A percentile compares a stretch with the other conserved stretches of the same genome.
Evolutionary conservation across 495 filamentous ascomycete species (phyloP).

Genomic region (Talaromyces trachyspermus): DNA sequence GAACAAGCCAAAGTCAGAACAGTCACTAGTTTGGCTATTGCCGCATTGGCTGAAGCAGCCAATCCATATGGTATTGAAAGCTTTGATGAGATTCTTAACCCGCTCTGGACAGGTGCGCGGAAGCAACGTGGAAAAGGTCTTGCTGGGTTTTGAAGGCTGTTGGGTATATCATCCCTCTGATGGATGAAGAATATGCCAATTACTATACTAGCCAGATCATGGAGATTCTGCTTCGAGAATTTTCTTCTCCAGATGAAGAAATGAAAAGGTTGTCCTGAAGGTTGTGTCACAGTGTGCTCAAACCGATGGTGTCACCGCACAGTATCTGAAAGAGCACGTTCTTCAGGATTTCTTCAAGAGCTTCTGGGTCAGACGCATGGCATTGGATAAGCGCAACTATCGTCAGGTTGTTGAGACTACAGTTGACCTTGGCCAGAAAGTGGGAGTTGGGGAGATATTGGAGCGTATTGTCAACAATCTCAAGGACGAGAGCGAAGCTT

Average conservation of each 20-base stretch:
- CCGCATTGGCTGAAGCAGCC: slow-evolving; percentile 90
- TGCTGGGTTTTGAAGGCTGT: slow-evolving; percentile 96
- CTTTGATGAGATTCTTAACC: slow-evolving; percentile 95
- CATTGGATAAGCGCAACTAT: slow-evolving; percentile 93
- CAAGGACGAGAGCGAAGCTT: slow-evolving; percentile 97
- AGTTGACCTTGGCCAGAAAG: slow-evolving; percentile 94
- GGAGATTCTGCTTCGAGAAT: slow-evolving; percentile 95
- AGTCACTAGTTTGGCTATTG: slow-evolving; percentile 90
- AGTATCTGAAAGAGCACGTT: slow-evolving; percentile 91
- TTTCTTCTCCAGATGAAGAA: slow-evolving; percentile 94
- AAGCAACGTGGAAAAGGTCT: slow-evolving; percentile 96
- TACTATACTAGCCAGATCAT: slow-evolving; percentile 99
- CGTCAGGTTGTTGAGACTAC: slow-evolving; percentile 97
- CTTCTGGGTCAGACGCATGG: slow-evolving; percentile 98
- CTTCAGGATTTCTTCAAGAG: slow-evolving; percentile 96
- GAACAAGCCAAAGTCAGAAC: slow-evolving; percentile 97
- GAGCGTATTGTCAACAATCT: slow-evolving; percentile 89
- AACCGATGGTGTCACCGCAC: slow-evolving; percentile 89
- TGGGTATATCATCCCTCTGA: slow-evolving; percentile 95
- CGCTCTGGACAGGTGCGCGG: slow-evolving; percentile 89
- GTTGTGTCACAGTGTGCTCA: slow-evolving; percentile 95
- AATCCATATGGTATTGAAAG: slow-evolving; percentile 99
- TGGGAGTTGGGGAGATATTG: slow-evolving; percentile 89
- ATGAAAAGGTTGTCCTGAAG: slow-evolving; percentile 99
- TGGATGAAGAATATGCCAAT: slow-evolving; percentile 99